Conservation (phyloP, 805 yeast genomes). For the Aciculoconidium aculeatum region DNA sequence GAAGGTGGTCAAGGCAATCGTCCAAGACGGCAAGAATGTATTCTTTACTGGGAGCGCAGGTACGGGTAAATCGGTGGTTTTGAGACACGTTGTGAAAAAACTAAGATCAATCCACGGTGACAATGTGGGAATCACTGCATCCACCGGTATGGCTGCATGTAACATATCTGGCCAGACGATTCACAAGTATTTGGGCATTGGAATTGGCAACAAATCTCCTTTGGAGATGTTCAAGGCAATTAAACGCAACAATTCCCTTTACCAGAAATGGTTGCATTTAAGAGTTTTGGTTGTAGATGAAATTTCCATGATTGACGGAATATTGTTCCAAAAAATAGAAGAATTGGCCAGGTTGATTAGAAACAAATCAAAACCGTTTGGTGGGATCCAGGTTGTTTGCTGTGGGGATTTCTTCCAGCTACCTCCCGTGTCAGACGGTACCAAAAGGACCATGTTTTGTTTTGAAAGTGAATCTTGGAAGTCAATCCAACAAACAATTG, state of each 20-base stretch:
- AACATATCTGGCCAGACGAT: constrained; percentile 89
- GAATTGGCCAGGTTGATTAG: constrained; percentile 55
- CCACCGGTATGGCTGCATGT: constrained; percentile 94
- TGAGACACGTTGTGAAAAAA: constrained; percentile 53
- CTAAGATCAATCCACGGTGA: constrained; percentile 27
- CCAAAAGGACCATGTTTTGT: constrained; percentile 45
- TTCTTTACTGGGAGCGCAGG: constrained; percentile 86
- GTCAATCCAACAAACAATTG: constrained; percentile 58
- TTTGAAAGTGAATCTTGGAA: constrained; percentile 75
- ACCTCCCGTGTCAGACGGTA: constrained; percentile 66
- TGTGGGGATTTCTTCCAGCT: constrained; percentile 97
- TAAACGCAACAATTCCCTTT: constrained; percentile 36
- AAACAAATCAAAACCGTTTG: constrained; percentile 63
- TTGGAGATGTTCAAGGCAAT: constrained; percentile 44
- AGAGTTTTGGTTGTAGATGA: constrained; percentile 84
- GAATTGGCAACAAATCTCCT: constrained; percentile 58
- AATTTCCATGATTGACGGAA: constrained; percentile 88
- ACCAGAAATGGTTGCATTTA: constrained; percentile 58
- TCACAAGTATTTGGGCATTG: constrained; percentile 82
- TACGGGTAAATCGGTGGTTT: constrained; percentile 75
- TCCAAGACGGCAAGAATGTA: constrained; percentile 46
- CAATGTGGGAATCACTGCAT: constrained; percentile 82
- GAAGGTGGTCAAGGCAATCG: constrained; percentile 45
- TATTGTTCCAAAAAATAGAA: constrained; percentile 68
- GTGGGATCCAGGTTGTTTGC: constrained; percentile 84